These are phyloP conservation scores for Xylaria palmicola DNA, from an alignment of 495 filamentous ascomycete species.

Conservation along the genomic window DNA sequence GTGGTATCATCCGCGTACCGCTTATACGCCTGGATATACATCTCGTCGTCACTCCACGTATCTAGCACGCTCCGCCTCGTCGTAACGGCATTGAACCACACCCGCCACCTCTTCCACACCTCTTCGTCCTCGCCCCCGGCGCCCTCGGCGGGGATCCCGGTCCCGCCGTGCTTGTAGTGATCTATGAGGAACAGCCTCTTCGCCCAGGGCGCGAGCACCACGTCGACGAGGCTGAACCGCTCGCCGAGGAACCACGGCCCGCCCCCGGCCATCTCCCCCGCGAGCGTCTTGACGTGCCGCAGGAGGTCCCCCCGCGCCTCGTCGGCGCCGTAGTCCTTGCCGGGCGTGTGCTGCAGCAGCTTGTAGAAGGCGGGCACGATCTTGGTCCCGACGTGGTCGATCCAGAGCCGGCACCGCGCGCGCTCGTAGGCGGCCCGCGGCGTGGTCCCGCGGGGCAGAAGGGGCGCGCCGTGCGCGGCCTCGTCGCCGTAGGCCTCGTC, in stretches of 20 bases:
- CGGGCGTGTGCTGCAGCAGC: conserved; percentile 61
- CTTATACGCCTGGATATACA: conserved; percentile 64
- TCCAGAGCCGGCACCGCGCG: conserved; percentile 64
- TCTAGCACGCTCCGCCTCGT: conserved; percentile 55
- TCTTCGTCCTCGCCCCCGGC: conserved; percentile 39
- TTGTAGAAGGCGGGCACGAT: conserved; percentile 65
- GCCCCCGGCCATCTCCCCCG: conserved; percentile 52
- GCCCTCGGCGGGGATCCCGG: conserved; percentile 49
- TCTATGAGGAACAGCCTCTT: conserved; percentile 69
- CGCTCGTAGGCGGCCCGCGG: conserved; percentile 51
- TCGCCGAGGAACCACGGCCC: conserved; percentile 66
- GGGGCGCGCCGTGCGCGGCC: conserved; percentile 29
- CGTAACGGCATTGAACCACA: conserved; percentile 58
- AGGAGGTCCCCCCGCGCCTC: conserved; percentile 52
- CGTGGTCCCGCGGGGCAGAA: conserved; percentile 43
- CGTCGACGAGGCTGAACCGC: conserved; percentile 58
- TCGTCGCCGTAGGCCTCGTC: conserved; percentile 58
- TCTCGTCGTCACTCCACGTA: conserved; percentile 61
- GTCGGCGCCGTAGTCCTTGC: conserved; percentile 42
- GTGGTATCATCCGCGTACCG: conserved; percentile 72
- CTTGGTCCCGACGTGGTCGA: conserved; percentile 62
- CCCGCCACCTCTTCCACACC: conserved; percentile 60
- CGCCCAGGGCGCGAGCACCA: conserved; percentile 66
- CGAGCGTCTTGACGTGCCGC: conserved; percentile 52
- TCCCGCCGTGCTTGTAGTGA: conserved; percentile 62